These are phyloP conservation scores for Chionographis japonica DNA, from an alignment of 106 monocot species.

Conservation along the genomic window DNA sequence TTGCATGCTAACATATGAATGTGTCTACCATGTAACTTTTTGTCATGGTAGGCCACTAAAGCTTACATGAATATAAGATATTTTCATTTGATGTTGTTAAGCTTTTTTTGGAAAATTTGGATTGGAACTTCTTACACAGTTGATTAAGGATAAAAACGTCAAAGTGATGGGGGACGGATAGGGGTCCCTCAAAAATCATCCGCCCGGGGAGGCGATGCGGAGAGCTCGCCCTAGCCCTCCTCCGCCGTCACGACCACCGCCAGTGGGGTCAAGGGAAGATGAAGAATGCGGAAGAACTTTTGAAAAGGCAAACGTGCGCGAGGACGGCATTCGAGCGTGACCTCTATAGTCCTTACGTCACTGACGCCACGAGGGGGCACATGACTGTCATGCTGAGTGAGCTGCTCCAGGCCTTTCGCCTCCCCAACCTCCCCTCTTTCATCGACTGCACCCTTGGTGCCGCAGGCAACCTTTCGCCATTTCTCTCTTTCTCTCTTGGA, in stretches of 20 bases:
- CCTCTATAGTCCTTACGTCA: slow-evolving; percentile 30
- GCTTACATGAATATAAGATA: no score
- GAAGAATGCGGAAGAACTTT: background rate
- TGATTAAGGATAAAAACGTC: no score
- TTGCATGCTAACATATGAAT: no score
- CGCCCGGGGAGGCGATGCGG: background rate
- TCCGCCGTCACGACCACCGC: background rate
- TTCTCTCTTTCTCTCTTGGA: background rate
- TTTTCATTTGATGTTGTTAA: no score
- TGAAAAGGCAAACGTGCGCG: slow-evolving; percentile 77
- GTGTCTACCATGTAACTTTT: no score
- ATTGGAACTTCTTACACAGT: no score
- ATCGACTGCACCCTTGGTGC: slow-evolving; percentile 98
- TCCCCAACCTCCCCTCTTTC: slow-evolving; percentile 63
- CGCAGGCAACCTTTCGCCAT: slow-evolving; percentile 75
- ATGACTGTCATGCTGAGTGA: slow-evolving; percentile 84
- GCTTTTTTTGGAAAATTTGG: no score
- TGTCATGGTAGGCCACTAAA: no score
- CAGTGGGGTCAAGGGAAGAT: background rate
- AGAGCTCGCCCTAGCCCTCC: background rate
- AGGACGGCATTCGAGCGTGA: slow-evolving; percentile 38
- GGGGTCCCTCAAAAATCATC: no score
- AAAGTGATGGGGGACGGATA: no score
- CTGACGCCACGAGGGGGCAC: slow-evolving; percentile 28
- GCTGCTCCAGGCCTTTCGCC: slow-evolving; percentile 60